Percentiles rank a stretch among this genome's conserved stretches.
These are phyloP conservation scores for Kwoniella shivajii DNA, from an alignment of 1,284 basidiomycete genomes.

Conservation along the genomic window DNA sequence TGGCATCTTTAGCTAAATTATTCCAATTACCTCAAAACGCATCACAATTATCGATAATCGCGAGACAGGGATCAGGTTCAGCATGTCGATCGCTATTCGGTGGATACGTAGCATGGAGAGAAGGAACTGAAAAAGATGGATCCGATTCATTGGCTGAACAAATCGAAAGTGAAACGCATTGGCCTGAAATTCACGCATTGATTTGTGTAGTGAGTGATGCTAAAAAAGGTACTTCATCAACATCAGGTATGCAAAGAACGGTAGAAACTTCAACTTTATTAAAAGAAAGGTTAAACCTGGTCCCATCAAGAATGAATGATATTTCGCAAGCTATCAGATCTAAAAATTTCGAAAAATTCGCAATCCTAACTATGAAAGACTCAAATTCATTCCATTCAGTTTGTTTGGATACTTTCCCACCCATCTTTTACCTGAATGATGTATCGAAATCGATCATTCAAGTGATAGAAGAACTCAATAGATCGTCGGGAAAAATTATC, in stretches of 20 bases:
- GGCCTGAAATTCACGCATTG: slow-evolving; percentile 94
- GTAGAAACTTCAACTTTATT: slow-evolving; percentile 89
- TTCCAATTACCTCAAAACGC: slow-evolving; percentile 75
- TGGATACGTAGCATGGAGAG: slow-evolving; percentile 95
- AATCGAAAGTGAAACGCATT: slow-evolving; percentile 82
- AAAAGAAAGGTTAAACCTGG: slow-evolving; percentile 86
- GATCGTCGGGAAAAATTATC: slow-evolving; percentile 70
- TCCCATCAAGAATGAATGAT: slow-evolving; percentile 80
- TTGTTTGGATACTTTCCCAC: slow-evolving; percentile 92
- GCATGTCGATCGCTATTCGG: slow-evolving; percentile 97
- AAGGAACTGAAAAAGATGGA: slow-evolving; percentile 70
- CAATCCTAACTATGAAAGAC: slow-evolving; percentile 91
- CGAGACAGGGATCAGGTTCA: slow-evolving; percentile 95
- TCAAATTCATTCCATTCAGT: slow-evolving; percentile 99
- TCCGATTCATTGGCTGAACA: slow-evolving; percentile 85
- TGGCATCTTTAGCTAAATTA: slow-evolving; percentile 82
- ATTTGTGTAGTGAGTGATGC: slow-evolving; percentile 96
- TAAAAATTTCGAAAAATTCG: slow-evolving; percentile 86
- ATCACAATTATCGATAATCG: slow-evolving; percentile 82
- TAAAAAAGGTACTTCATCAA: slow-evolving; percentile 96
- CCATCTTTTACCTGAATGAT: slow-evolving; percentile 99
- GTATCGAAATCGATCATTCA: slow-evolving; percentile 83
- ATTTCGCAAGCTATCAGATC: slow-evolving; percentile 79
- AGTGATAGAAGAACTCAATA: slow-evolving; percentile 90
- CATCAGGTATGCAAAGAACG: slow-evolving; percentile 95